Evolutionary conservation across 306 rosid genomes (phyloP).

Genomic region (cucumber (Cucumis sativus)): DNA sequence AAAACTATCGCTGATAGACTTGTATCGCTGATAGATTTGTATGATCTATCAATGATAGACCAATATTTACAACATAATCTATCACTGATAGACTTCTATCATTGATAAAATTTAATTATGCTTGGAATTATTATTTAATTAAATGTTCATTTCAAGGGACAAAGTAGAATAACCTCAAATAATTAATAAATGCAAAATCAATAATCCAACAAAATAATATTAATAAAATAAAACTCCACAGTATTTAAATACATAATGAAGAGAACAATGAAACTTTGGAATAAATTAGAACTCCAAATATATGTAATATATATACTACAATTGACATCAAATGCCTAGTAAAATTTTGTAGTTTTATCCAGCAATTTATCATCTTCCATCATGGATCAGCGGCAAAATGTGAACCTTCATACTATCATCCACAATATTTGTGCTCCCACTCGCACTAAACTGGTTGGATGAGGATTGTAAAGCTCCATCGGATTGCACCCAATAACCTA

Average conservation of each 20-base stretch:
- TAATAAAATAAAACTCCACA: background rate
- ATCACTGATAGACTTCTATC: too few species aligned
- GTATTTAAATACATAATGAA: background rate
- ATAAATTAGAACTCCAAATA: background rate
- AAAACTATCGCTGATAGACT: too few species aligned
- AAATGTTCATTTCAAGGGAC: too few species aligned
- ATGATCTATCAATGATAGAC: too few species aligned
- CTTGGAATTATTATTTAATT: too few species aligned
- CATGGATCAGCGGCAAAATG: background rate
- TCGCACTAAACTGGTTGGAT: background rate
- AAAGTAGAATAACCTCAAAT: too few species aligned
- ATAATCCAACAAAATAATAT: background rate
- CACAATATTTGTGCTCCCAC: background rate
- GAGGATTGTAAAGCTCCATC: too few species aligned
- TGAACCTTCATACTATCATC: background rate
- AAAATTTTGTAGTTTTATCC: background rate
- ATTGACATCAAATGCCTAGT: background rate
- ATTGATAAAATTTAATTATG: too few species aligned
- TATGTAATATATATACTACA: background rate
- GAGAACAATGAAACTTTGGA: background rate
- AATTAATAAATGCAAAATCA: background rate
- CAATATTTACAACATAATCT: too few species aligned
- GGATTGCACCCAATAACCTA: background rate
- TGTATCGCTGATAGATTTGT: too few species aligned
- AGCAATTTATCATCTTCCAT: background rate